These are phyloP conservation scores for Somion occarium DNA, from an alignment of 1,284 basidiomycete genomes.

Conservation along the genomic window DNA sequence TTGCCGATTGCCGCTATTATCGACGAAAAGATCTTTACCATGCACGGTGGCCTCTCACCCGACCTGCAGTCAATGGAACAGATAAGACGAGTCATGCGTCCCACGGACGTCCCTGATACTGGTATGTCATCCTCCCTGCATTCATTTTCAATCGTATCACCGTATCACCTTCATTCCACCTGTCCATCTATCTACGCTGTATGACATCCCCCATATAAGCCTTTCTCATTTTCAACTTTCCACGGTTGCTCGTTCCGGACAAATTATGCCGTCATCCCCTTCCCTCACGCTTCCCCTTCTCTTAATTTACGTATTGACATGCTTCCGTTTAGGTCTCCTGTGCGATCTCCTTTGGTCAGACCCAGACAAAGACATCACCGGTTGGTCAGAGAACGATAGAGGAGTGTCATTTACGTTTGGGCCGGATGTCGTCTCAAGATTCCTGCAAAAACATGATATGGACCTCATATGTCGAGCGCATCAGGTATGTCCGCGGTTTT, in stretches of 20 bases:
- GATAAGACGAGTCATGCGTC: conserved; percentile 98
- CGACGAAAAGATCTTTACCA: conserved; percentile 96
- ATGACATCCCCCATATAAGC: no score
- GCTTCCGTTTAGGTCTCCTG: conserved; percentile 67
- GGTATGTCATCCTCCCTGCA: conserved; percentile 46
- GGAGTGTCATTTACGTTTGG: conserved; percentile 99
- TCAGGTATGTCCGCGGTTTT: conserved; percentile 67
- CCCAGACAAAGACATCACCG: conserved; percentile 98
- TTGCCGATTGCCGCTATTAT: conserved; percentile 95
- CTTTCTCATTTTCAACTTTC: no score
- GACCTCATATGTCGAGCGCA: conserved; percentile 98
- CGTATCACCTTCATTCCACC: conserved; percentile 1
- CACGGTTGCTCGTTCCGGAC: no score
- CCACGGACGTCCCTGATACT: conserved; percentile 98
- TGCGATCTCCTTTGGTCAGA: conserved; percentile 99
- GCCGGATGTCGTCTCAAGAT: conserved; percentile 95
- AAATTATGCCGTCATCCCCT: no score
- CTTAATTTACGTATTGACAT: no score
- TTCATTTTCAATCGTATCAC: conserved; percentile 10
- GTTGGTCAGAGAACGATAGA: conserved; percentile 99
- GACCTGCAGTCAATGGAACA: conserved; percentile 99
- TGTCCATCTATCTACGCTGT: no score
- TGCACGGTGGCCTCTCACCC: conserved; percentile 91
- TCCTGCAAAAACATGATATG: conserved; percentile 99
- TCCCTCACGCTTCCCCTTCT: no score